phyloP scores from a whole-genome alignment of 2,329 filamentous ascomycete species.

The Paraphoma sp. region DNA sequence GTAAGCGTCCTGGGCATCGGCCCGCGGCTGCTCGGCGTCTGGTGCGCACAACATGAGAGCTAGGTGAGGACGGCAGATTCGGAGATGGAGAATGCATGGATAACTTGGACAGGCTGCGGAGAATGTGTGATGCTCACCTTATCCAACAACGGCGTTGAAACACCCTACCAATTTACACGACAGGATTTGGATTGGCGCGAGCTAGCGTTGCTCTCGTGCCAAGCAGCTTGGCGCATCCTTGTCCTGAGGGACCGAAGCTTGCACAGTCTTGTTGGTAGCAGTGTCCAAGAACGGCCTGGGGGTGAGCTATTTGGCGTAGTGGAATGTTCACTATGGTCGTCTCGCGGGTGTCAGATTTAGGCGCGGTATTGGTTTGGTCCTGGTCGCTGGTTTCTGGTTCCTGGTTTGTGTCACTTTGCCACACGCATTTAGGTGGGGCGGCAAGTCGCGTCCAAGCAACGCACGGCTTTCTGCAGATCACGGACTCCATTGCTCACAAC shows the following conservation, averaged over 20 bases:
- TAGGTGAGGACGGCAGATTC: neutral
- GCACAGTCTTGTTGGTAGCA: neutral
- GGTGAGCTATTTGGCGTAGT: too few relatives aligned
- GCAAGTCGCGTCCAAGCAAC: neutral
- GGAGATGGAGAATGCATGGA: slow-evolving; percentile 14
- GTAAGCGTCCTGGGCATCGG: neutral
- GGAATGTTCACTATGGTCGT: too few relatives aligned
- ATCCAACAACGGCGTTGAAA: neutral
- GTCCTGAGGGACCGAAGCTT: neutral
- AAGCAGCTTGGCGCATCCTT: slow-evolving; percentile 7
- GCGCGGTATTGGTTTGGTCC: too few relatives aligned
- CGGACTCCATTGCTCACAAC: neutral
- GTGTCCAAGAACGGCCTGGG: too few relatives aligned
- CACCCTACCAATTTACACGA: neutral
- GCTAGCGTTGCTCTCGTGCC: neutral
- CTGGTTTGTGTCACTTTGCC: neutral
- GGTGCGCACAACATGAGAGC: neutral
- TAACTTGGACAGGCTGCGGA: slow-evolving; percentile 16
- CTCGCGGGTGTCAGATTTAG: too few relatives aligned
- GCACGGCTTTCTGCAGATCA: neutral
- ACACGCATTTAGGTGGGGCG: neutral
- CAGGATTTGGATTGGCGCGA: neutral
- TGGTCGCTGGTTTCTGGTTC: neutral
- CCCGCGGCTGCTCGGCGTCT: neutral
- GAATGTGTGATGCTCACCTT: slow-evolving; percentile 5